phyloP scores from a whole-genome alignment of 345 rosid genomes.

The Draba incana region DNA sequence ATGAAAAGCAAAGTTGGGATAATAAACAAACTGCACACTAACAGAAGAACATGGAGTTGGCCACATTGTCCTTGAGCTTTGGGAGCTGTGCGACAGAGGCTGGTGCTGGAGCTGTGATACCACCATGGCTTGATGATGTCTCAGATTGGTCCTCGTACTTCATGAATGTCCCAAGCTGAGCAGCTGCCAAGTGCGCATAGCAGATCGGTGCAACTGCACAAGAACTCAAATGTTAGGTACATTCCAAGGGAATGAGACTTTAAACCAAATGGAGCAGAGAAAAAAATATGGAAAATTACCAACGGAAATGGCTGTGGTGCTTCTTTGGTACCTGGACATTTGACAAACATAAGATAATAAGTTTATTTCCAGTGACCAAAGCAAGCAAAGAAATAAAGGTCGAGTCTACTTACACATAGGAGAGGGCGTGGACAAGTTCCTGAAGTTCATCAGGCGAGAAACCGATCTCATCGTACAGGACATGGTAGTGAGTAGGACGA shows the following conservation, averaged over 20 bases:
- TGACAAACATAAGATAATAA: background rate
- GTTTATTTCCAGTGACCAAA: background rate
- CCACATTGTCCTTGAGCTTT: slow-evolving; percentile 34
- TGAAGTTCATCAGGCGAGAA: slow-evolving; percentile 45
- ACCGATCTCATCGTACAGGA: slow-evolving; percentile 40
- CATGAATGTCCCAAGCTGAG: slow-evolving; percentile 44
- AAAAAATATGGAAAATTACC: slow-evolving; percentile 26
- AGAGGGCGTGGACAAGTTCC: slow-evolving; percentile 44
- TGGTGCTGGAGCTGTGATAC: slow-evolving; percentile 39
- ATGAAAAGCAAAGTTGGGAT: background rate
- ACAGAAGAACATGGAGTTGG: slow-evolving; percentile 45
- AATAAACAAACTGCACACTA: slow-evolving; percentile 31
- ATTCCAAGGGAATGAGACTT: background rate
- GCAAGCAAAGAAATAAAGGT: slow-evolving; percentile 1
- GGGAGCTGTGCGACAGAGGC: slow-evolving; percentile 38
- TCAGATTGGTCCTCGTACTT: slow-evolving; percentile 44
- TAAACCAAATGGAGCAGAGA: background rate
- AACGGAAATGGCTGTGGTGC: slow-evolving; percentile 43
- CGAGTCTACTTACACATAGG: slow-evolving; percentile 41
- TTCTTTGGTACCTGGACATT: slow-evolving; percentile 42
- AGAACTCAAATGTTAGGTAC: background rate
- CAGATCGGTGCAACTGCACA: slow-evolving; percentile 42
- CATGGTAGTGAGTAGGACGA: slow-evolving; percentile 47
- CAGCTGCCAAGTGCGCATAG: slow-evolving; percentile 47
- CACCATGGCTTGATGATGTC: slow-evolving; percentile 46